Percentiles rank a stretch among this genome's conserved stretches.
These are phyloP conservation scores for Psidium guajava DNA, from an alignment of 345 rosid genomes.

Conservation along the genomic window DNA sequence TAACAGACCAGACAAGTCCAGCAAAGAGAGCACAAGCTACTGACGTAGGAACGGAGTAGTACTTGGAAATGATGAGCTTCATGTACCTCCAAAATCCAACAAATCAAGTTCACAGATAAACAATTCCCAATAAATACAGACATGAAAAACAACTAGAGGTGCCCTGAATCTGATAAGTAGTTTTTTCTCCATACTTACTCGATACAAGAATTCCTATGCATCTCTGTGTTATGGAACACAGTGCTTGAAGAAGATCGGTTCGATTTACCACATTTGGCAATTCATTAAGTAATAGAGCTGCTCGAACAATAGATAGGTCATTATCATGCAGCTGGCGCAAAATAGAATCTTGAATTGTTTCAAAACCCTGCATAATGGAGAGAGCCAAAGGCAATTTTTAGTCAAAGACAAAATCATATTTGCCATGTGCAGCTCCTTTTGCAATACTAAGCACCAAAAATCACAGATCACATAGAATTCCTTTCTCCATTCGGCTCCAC, in stretches of 20 bases:
- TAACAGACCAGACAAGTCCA: background rate
- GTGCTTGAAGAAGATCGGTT: conserved; percentile 45
- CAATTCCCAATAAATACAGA: background rate
- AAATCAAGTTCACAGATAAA: background rate
- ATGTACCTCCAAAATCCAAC: background rate
- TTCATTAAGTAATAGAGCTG: conserved; percentile 56
- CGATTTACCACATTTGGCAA: conserved; percentile 38
- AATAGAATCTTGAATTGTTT: conserved; percentile 53
- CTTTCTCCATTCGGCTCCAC: background rate
- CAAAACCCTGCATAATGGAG: conserved; percentile 36
- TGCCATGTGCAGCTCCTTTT: background rate
- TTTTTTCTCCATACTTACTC: conserved; percentile 29
- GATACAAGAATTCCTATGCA: conserved; percentile 34
- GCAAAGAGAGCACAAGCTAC: background rate
- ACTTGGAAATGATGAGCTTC: background rate
- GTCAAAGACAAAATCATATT: background rate
- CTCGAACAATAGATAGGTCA: conserved; percentile 70
- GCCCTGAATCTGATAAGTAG: background rate
- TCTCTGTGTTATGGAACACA: conserved; percentile 40
- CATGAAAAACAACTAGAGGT: background rate
- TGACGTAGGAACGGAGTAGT: background rate
- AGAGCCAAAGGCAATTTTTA: background rate
- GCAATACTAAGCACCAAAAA: background rate
- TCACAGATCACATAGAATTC: background rate
- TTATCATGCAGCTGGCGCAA: conserved; percentile 66